phyloP scores from a whole-genome alignment of 257 asterid species.

The Haberlea rhodopensis region DNA sequence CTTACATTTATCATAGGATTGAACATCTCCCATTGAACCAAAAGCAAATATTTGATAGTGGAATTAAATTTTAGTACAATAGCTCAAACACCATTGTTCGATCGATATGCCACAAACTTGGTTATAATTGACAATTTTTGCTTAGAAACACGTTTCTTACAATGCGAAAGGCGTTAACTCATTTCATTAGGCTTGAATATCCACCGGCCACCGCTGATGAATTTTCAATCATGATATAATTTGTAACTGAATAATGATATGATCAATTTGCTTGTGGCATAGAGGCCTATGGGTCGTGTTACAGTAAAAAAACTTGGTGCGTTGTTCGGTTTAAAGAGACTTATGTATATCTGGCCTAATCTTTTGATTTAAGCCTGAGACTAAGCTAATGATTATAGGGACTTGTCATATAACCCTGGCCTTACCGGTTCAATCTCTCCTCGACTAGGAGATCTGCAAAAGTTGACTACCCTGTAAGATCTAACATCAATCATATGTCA shows the following conservation, averaged over 20 bases:
- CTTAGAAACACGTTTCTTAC: too few relatives aligned
- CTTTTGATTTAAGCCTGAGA: constrained; percentile 11
- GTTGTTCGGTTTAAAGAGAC: too few relatives aligned
- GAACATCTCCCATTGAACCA: not conserved
- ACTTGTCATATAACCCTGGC: constrained; percentile 83
- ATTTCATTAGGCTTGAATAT: not conserved
- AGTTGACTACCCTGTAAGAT: constrained; percentile 67
- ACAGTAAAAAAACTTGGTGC: not conserved
- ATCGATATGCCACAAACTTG: too few relatives aligned
- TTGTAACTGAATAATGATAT: not conserved
- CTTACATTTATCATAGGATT: not conserved
- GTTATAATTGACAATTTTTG: too few relatives aligned
- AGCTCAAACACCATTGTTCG: too few relatives aligned
- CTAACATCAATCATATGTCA: not conserved
- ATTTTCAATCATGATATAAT: not conserved
- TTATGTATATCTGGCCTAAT: not conserved
- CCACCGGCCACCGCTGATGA: not conserved
- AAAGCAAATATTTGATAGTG: not conserved
- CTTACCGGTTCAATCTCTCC: constrained; percentile 79
- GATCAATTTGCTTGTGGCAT: not conserved
- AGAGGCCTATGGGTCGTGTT: not conserved
- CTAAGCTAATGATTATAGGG: constrained; percentile 46
- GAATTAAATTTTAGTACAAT: too few relatives aligned
- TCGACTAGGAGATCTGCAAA: constrained; percentile 72
- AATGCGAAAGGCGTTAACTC: too few relatives aligned